Evolutionary conservation across 2,329 filamentous ascomycete genomes (phyloP).

Genomic region (Remersonia thermophila): DNA sequence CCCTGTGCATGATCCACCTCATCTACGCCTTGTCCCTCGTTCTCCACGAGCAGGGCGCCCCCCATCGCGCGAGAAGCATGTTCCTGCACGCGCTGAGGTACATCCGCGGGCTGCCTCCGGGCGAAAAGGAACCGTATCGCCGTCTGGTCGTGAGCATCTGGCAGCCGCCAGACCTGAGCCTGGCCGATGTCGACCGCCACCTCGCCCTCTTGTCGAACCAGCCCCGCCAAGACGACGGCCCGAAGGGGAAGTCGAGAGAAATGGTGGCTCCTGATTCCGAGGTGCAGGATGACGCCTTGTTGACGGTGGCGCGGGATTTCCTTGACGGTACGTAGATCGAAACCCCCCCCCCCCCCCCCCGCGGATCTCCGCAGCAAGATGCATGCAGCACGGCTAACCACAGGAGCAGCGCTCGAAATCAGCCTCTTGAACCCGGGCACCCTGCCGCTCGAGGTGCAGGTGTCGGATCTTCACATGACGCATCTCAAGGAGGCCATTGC

Average conservation of each 20-base stretch:
- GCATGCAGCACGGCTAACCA: too few species aligned
- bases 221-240: slow-evolving; percentile 16
- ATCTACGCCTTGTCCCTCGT: slow-evolving; percentile 38
- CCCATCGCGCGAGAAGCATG: slow-evolving; percentile 25
- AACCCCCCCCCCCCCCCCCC: too few species aligned
- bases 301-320: slow-evolving; percentile 33
- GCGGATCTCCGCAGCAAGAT: too few species aligned
- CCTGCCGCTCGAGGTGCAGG: slow-evolving; percentile 23
- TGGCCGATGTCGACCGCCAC: slow-evolving; percentile 20
- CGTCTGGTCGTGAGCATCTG: slow-evolving; percentile 35
- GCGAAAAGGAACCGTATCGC: slow-evolving; percentile 28
- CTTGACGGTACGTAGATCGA: slow-evolving; percentile 35
- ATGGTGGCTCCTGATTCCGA: slow-evolving; percentile 5
- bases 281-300: slow-evolving; percentile 25
- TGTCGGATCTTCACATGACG: slow-evolving; percentile 30
- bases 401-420: slow-evolving; percentile 39
- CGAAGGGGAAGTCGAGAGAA: slow-evolving; percentile 33
- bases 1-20: slow-evolving; percentile 40
- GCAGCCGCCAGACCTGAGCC: slow-evolving; percentile 29
- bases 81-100: slow-evolving; percentile 38
- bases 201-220: slow-evolving; percentile 15
- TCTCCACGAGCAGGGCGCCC: slow-evolving; percentile 30
- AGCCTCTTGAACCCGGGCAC: slow-evolving; percentile 22
- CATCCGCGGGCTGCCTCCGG: slow-evolving; percentile 24
- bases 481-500: slow-evolving; percentile 25